A percentile compares a stretch with the other conserved stretches of the same genome.
phyloP scores from a whole-genome alignment of 441 rosid species.

The Populus hybrid region DNA sequence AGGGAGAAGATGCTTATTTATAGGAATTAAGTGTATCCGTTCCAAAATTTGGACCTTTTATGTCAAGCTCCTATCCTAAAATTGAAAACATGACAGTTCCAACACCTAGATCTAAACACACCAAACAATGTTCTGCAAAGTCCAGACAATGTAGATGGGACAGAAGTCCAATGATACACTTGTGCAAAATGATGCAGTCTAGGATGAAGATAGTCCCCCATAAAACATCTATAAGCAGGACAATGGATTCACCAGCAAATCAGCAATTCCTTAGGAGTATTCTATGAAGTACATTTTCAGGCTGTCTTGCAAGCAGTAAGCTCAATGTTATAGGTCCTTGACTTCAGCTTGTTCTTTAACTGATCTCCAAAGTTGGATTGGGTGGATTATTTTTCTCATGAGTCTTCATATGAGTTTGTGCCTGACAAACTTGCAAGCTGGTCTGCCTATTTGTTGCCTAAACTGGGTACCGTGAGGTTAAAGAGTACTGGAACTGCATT shows the following conservation, averaged over 20 bases:
- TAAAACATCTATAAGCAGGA: conserved; percentile 5
- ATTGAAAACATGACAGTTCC: no score
- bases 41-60: no score
- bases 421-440: no score
- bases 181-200: not conserved
- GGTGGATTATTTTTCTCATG: no score
- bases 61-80: no score
- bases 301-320: not conserved
- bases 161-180: not conserved
- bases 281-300: not conserved
- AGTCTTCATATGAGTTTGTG: no score
- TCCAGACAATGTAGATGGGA: no score
- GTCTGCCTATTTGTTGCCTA: no score
- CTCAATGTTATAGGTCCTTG: not conserved
- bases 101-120: no score
- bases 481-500: no score
- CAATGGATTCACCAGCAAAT: not conserved
- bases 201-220: not conserved
- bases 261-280: not conserved
- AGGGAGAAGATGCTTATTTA: not conserved
- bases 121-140: no score
- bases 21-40: not conserved
- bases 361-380: not conserved
- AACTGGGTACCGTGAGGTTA: no score
- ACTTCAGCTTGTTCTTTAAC: not conserved